These are phyloP conservation scores for Neoscytalidium dimidiatum DNA, from an alignment of 2,329 filamentous ascomycete species.

Conservation along the genomic window DNA sequence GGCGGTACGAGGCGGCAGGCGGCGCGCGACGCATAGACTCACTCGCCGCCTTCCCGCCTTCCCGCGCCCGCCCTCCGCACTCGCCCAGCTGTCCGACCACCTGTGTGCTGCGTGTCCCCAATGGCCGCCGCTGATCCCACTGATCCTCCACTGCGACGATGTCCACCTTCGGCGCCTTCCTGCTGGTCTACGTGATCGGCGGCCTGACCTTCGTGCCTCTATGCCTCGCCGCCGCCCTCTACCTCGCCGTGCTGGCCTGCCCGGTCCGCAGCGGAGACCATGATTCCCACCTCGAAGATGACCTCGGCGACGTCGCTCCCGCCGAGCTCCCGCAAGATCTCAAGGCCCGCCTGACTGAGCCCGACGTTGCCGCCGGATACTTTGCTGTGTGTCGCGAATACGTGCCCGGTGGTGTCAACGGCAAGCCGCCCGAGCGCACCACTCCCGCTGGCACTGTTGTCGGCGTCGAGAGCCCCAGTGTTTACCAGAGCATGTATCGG, in stretches of 20 bases:
- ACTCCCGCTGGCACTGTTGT: slow-evolving; percentile 80
- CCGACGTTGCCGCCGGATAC: slow-evolving; percentile 84
- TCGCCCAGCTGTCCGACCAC: neutral
- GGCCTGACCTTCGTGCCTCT: slow-evolving; percentile 86
- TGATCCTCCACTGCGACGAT: slow-evolving; percentile 21
- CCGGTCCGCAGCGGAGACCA: slow-evolving; percentile 54
- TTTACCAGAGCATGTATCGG: slow-evolving; percentile 97
- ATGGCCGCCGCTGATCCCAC: slow-evolving; percentile 9
- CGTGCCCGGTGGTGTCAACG: slow-evolving; percentile 86
- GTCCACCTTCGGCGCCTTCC: slow-evolving; percentile 54
- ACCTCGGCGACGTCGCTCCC: slow-evolving; percentile 34
- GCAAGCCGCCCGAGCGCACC: slow-evolving; percentile 83
- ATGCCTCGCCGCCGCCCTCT: slow-evolving; percentile 60
- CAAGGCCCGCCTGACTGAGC: slow-evolving; percentile 59
- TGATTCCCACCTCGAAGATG: slow-evolving; percentile 59
- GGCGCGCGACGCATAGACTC: neutral
- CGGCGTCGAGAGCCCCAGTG: slow-evolving; percentile 80
- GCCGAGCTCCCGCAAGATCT: slow-evolving; percentile 61
- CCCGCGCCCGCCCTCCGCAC: neutral
- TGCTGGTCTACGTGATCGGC: slow-evolving; percentile 79
- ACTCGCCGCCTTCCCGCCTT: neutral
- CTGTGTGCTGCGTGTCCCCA: slow-evolving; percentile 12
- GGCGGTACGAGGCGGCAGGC: no score
- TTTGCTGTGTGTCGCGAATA: slow-evolving; percentile 96
- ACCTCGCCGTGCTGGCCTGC: slow-evolving; percentile 69